Percentiles rank a stretch among this genome's conserved stretches.
phyloP scores from a whole-genome alignment of 2,329 filamentous ascomycete genomes.

The Coniella vitis region DNA sequence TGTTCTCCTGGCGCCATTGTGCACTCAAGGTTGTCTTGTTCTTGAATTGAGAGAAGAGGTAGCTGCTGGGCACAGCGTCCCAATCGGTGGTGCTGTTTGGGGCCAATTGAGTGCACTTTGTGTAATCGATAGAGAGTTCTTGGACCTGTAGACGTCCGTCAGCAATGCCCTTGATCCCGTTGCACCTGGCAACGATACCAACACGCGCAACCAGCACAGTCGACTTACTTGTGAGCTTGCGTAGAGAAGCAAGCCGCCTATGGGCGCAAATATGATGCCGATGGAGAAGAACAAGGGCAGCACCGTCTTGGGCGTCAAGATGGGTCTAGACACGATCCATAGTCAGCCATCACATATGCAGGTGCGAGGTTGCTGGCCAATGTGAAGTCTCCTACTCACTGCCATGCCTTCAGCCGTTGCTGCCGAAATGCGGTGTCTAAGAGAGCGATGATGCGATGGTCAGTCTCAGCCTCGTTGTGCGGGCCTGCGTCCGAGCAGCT shows the following conservation, averaged over 20 bases:
- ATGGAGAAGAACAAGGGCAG: constrained; percentile 86
- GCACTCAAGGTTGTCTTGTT: constrained; percentile 33
- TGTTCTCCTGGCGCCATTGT: constrained; percentile 36
- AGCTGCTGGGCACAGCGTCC: constrained; percentile 45
- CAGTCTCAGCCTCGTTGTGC: constrained; percentile 12
- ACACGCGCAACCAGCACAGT: not conserved
- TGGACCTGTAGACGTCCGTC: constrained; percentile 56
- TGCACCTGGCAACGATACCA: not conserved
- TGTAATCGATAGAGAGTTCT: constrained; percentile 88
- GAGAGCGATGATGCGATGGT: not conserved
- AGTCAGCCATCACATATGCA: constrained; percentile 4
- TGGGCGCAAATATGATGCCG: constrained; percentile 87
- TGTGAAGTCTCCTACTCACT: constrained; percentile 53
- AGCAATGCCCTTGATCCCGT: not conserved
- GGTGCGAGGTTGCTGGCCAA: not conserved
- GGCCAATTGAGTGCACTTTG: constrained; percentile 59
- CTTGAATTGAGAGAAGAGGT: constrained; percentile 68
- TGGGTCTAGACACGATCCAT: constrained; percentile 55
- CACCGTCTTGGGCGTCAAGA: constrained; percentile 90
- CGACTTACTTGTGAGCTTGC: constrained; percentile 67
- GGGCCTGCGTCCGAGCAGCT: not conserved
- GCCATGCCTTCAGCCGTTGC: constrained; percentile 96
- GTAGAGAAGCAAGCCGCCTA: constrained; percentile 80
- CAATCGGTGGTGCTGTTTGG: constrained; percentile 33
- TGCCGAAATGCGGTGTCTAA: constrained; percentile 93